Percentiles rank a stretch among this genome's conserved stretches.
Evolutionary conservation across 768 basidiomycete species (phyloP).

Genomic region (Suillus hirtellus): DNA sequence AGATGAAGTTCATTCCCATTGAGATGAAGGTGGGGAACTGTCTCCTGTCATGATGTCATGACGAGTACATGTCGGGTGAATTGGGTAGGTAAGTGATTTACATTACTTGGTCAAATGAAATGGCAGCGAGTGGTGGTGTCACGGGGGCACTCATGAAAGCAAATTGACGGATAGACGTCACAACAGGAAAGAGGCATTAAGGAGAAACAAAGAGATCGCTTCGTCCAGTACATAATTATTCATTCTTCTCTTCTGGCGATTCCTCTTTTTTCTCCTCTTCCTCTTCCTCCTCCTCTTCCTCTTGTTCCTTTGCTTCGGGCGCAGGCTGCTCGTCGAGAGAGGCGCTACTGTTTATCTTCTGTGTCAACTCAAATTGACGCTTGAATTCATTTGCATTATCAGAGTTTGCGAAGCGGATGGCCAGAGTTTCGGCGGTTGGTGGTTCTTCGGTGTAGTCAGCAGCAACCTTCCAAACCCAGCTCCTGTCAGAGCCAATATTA

Average conservation of each 20-base stretch:
- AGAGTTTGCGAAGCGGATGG: conserved; percentile 96
- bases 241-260: conserved; percentile 38
- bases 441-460: conserved; percentile 94
- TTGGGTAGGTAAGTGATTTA: conserved; percentile 35
- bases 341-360: conserved; percentile 55
- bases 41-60: neutral
- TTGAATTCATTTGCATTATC: conserved; percentile 94
- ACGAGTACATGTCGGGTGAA: conserved; percentile 19
- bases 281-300: conserved; percentile 26
- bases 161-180: conserved; percentile 7
- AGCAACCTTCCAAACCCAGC: conserved; percentile 98
- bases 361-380: conserved; percentile 82
- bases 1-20: neutral
- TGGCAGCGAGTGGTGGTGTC: conserved; percentile 12
- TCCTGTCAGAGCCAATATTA: conserved; percentile 97
- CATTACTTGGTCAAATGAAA: conserved; percentile 26
- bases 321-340: conserved; percentile 23
- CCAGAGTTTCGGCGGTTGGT: conserved; percentile 91
- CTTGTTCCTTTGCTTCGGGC: conserved; percentile 23
- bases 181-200: conserved; percentile 14
- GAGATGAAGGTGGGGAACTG: conserved; percentile 6
- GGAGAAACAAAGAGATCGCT: conserved; percentile 7
- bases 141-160: conserved; percentile 4
- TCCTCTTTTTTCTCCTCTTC: conserved; percentile 29
- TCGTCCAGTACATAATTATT: conserved; percentile 10